A percentile compares a stretch with the other conserved stretches of the same genome.
These are phyloP conservation scores for Knoxia roxburghii DNA, from an alignment of 257 asterid genomes.

Conservation along the genomic window DNA sequence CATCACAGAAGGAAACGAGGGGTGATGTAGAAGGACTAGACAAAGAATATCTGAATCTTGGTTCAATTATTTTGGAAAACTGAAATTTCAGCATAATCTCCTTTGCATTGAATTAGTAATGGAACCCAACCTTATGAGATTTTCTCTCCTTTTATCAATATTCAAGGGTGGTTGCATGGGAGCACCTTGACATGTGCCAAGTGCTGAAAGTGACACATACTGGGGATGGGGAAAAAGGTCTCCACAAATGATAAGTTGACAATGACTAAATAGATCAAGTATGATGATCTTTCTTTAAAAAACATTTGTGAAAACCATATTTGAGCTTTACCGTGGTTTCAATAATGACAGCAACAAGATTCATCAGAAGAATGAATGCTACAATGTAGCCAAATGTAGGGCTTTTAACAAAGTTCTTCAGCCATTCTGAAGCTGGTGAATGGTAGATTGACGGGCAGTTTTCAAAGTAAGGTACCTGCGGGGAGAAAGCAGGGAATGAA, in stretches of 20 bases:
- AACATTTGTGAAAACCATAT: background rate
- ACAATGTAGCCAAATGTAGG: slow-evolving; percentile 59
- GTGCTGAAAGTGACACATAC: background rate
- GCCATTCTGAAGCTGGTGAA: slow-evolving; percentile 56
- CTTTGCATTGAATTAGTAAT: background rate
- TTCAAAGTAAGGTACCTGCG: slow-evolving; percentile 74
- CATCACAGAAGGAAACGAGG: background rate
- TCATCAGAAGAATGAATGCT: slow-evolving; percentile 61
- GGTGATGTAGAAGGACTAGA: background rate
- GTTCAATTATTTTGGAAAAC: background rate
- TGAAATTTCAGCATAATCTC: background rate
- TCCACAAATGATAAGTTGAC: background rate
- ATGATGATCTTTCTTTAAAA: background rate
- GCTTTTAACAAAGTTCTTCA: slow-evolving; percentile 66
- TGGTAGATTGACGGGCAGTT: slow-evolving; percentile 62
- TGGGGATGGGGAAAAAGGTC: background rate
- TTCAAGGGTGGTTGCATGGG: background rate
- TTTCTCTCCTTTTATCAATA: background rate
- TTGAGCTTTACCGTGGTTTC: slow-evolving; percentile 70
- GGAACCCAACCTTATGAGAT: background rate
- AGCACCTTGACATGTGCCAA: background rate
- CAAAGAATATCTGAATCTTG: background rate
- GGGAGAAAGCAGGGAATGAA: slow-evolving; percentile 23
- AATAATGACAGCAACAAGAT: slow-evolving; percentile 73
- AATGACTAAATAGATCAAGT: background rate